Evolutionary conservation across 345 rosid genomes (phyloP).

Genomic region (Angophora floribunda): DNA sequence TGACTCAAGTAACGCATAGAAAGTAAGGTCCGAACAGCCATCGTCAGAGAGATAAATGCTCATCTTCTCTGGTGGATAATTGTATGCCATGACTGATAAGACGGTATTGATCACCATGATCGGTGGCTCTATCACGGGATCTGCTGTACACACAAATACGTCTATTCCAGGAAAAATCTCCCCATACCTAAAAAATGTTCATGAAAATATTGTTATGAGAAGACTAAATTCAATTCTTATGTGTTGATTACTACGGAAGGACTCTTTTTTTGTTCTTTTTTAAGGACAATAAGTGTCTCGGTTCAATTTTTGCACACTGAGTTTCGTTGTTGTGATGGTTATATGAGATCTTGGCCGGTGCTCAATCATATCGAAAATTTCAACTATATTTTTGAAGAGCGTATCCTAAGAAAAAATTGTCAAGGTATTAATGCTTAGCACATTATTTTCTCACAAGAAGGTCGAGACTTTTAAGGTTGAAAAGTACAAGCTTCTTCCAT

Average conservation of each 20-base stretch:
- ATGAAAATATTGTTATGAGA: neutral
- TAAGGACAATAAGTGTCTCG: neutral
- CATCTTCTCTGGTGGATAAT: slow-evolving; percentile 59
- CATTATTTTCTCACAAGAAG: neutral
- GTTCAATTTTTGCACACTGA: neutral
- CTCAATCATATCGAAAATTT: neutral
- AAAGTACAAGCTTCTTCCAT: neutral
- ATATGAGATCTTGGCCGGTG: neutral
- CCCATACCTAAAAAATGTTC: neutral
- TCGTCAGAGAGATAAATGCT: slow-evolving; percentile 64
- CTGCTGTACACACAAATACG: slow-evolving; percentile 67
- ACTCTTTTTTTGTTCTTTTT: neutral
- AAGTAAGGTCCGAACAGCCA: slow-evolving; percentile 45
- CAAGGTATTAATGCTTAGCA: neutral
- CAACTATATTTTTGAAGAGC: neutral
- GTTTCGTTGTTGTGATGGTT: neutral
- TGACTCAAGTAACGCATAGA: slow-evolving; percentile 52
- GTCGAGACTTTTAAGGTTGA: neutral
- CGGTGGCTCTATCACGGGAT: slow-evolving; percentile 67
- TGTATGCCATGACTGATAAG: slow-evolving; percentile 43
- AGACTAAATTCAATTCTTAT: neutral
- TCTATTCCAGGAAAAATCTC: slow-evolving; percentile 45
- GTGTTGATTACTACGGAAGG: neutral
- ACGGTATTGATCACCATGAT: slow-evolving; percentile 55
- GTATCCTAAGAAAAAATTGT: neutral